Base-by-base conservation (phyloP, 139 green algal genomes). In the Auxenochlorella protothecoides region DNA sequence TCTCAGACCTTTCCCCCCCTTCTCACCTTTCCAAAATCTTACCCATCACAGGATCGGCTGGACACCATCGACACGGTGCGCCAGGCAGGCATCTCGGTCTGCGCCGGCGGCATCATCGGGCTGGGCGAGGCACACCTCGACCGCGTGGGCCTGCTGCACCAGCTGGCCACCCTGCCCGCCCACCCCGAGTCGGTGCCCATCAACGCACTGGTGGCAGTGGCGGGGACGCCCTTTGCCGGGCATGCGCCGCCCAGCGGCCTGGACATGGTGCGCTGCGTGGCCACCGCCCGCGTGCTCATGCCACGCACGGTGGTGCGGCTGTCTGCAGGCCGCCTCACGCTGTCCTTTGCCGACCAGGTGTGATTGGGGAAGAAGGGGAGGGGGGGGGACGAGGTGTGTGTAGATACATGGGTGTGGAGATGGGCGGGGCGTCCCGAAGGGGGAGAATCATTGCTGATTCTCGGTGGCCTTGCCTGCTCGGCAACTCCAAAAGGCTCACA, bases 121-220 rank as follows among this genome's bases (percentile, higher is more conserved):
- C 79, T 97, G 62, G 91, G 92, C 4, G 93, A 98, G 84, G 83
- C 74, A 5, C 73, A 82, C 16, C 78, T 89, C 72, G 93, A 97
- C 78, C 78, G 93, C 6, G 89, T 92, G 27, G 86, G 88, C 2
- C 78, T 97, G 68, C 80, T 97, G 65, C 89, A 90, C 80, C 85
- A 90, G 85, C 88, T 99, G 52, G 91, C 94, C 71, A 98, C 91
- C 2, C 86, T 99, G 71, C 92, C 93, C 2, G 89, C 88, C 60
- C 95, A 99, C 84, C 95, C 95, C 7, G 95, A 99, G 86, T 88
- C 70, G 15, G 95, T 99, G 62, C 95, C 95, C 55, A 96, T 99
- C 83, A 99, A 99, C 83, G 81, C 90, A 2, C 85, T 99, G 56
- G 90, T 98, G 68, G 90, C 93, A 0, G 86, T 97, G 16, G 87